Base-by-base conservation (phyloP, 2,329 filamentous ascomycete genomes). In the Diplocarpon mali region DNA sequence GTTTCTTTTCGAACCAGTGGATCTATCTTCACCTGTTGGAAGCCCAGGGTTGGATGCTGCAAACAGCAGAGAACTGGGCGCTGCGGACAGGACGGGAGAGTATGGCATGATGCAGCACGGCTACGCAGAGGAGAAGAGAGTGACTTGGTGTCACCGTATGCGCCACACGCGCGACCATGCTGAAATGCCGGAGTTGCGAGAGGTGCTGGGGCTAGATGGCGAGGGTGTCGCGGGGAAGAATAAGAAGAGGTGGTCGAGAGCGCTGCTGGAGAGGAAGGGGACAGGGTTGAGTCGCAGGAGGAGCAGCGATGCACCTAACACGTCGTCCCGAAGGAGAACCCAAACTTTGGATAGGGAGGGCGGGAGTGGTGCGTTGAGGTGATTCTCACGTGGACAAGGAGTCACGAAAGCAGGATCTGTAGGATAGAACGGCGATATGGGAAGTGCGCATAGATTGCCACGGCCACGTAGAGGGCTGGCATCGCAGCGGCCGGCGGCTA, bases 121-220 rank as follows among this genome's bases (percentile, higher is more conserved):
- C 3, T 37, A 50, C 16, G 57, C 61, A 2, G 68, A 75, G 57
- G 68, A 75, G 57, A 83, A 83, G 64, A 67, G 67, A 44, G 73
- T 85, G 24, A 79, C 76, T 1, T 93, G 86, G 85, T 88, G 82
- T 56, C 84, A 90, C 64, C 72, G 85, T 24, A 93, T 93, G 85
- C 71, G 70, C 59, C 84, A 76, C 46, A 90, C 85, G 11, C 68
- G 85, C 39, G 85, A 89, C 53, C 86, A 93, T 59, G 74, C 75
- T 1, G 84, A 88, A 67, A 69, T 89, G 1, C 70, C 71, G 0
- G 79, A 80, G 60, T 56, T 88, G 44, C 75, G 77, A 64, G 68
- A 74, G 54, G 62, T 85, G 11, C 61, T 87, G 37, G 80, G 80
- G 0, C 55, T 82, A 5, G 67, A 73, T 39, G 68, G 64, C 2